These are phyloP conservation scores for Fusarium chuoi DNA, from an alignment of 2,329 filamentous ascomycete genomes.

Conservation along the genomic window DNA sequence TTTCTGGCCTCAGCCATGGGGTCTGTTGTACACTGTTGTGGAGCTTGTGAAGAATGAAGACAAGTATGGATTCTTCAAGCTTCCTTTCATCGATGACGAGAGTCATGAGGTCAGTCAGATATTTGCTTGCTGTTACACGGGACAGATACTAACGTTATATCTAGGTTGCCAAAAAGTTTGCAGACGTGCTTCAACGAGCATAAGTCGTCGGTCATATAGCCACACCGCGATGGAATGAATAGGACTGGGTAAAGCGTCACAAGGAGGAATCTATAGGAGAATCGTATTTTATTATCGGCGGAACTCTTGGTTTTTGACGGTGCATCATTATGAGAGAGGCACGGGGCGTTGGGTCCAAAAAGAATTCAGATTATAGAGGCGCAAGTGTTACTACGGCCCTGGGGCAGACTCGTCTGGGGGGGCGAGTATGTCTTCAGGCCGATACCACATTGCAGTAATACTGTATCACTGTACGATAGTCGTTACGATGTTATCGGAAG, in stretches of 20 bases:
- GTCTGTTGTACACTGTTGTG: slow-evolving; percentile 85
- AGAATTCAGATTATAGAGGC: slow-evolving; percentile 44
- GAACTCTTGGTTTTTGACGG: slow-evolving; percentile 40
- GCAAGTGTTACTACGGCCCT: slow-evolving; percentile 28
- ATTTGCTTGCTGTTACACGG: too few species aligned
- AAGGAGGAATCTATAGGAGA: slow-evolving; percentile 30
- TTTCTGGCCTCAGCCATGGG: slow-evolving; percentile 95
- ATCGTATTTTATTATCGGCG: slow-evolving; percentile 25
- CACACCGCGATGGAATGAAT: slow-evolving; percentile 1
- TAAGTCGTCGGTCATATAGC: slow-evolving; percentile 29
- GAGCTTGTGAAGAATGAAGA: slow-evolving; percentile 92
- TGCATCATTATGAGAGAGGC: slow-evolving; percentile 34
- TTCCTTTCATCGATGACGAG: slow-evolving; percentile 91
- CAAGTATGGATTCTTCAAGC: slow-evolving; percentile 89
- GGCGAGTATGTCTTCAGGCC: slow-evolving; percentile 22
- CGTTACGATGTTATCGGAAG: slow-evolving; percentile 44
- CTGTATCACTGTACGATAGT: slow-evolving; percentile 53
- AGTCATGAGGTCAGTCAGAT: slow-evolving; percentile 77
- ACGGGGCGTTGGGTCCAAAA: slow-evolving; percentile 42
- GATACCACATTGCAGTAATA: slow-evolving; percentile 46
- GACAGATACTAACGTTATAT: slow-evolving; percentile 15
- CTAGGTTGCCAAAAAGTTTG: slow-evolving; percentile 52
- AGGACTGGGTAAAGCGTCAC: slow-evolving; percentile 22
- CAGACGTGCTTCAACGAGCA: slow-evolving; percentile 48
- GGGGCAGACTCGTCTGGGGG: slow-evolving; percentile 44